Evolutionary conservation across 176 grass and related monocot genomes (phyloP).

Genomic region (Panicum miliaceum): DNA sequence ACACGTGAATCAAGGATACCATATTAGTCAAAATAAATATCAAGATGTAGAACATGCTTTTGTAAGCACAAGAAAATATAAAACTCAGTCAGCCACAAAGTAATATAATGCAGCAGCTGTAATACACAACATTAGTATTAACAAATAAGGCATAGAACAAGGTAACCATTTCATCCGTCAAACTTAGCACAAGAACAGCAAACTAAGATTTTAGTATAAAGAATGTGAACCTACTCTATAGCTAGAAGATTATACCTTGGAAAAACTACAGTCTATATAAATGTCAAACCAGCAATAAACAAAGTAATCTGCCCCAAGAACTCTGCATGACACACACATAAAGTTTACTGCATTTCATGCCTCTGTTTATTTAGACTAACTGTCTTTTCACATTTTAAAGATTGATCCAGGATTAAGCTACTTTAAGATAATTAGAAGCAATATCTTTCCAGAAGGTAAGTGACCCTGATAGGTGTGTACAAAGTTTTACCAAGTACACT

Average conservation of each 20-base stretch:
- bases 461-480: background rate
- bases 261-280: background rate
- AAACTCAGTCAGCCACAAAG: background rate
- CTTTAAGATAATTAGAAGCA: background rate
- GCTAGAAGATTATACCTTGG: background rate
- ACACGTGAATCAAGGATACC: conserved; percentile 18
- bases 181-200: background rate
- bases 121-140: background rate
- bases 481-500: background rate
- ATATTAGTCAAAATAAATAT: background rate
- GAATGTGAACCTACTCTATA: background rate
- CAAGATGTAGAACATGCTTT: background rate
- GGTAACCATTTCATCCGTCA: background rate
- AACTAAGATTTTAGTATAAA: background rate
- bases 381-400: background rate
- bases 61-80: background rate
- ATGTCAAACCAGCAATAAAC: background rate
- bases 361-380: background rate
- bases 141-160: background rate
- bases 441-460: background rate
- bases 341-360: background rate
- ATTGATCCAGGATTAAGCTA: background rate
- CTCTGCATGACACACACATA: background rate
- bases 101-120: background rate
- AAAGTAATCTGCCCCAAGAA: background rate